Base-by-base conservation (phyloP, 2,329 filamentous ascomycete species). In the Monascus ruber region DNA sequence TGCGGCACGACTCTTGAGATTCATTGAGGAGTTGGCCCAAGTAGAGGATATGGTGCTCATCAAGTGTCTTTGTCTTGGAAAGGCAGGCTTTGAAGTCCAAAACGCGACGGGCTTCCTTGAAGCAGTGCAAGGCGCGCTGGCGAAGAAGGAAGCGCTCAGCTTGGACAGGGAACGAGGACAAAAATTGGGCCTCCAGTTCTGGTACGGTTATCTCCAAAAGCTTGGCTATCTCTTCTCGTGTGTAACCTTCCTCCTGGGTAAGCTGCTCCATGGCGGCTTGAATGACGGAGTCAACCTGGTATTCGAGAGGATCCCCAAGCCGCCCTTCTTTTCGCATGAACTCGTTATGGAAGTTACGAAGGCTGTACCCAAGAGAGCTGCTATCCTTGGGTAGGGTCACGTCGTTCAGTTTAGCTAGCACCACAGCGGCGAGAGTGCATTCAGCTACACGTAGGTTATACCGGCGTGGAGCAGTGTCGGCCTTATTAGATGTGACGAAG, bases 371-470 rank as follows among this genome's bases (percentile, higher is more conserved):
- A 6, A 96, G 72, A 0, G 91, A 89, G 3, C 83, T 84, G 4
- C 80, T 79, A 60, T 98, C 91, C 40, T 74, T 65, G 11, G 85
- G 80, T 1, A 96, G 76, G 1, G 76, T 78, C 29, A 82, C 55
- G 2, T 67, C 67, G 44, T 78, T 70, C 32, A 72, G 69, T 50
- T 77, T 79, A 32, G 76, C 72, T 2, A 83, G 63, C 26, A 80
- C 72, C 10, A 75, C 68, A 3, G 91, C 87, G 3, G 91, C 91
- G 27, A 98, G 74, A 39, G 83, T 91, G 67, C 86, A 93, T 65
- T 98, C 91, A 31, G 95, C 91, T 1, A 98, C 91, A 26, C 91
- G 83, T 24, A 98, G 76, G 62, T 98, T 98, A 71, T 96, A 98
- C 71, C 89, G 86, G 47, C 93, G 81, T 0, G 89, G 89, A 0